phyloP scores from a whole-genome alignment of 257 asterid species.

The Jacaranda mimosifolia region DNA sequence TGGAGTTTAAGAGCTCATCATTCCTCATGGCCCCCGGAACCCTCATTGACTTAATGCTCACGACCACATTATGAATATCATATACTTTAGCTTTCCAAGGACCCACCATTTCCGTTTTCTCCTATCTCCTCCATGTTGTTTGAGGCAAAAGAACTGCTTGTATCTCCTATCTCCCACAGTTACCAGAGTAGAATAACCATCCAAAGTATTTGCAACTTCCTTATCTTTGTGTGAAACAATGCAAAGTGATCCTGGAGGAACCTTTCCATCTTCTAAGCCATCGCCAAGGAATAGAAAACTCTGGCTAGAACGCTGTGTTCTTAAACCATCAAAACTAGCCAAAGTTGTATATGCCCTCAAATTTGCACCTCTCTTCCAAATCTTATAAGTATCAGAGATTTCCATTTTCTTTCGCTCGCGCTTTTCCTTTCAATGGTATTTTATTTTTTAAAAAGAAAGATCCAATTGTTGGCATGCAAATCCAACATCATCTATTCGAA shows the following conservation, averaged over 20 bases:
- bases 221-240: conserved; percentile 68
- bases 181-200: conserved; percentile 69
- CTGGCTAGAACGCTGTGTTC: conserved; percentile 72
- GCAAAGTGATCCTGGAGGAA: too few relatives aligned
- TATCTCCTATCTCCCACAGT: conserved; percentile 67
- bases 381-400: conserved; percentile 77
- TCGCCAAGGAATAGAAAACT: conserved; percentile 76
- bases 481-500: too few relatives aligned
- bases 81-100: conserved; percentile 74
- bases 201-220: conserved; percentile 69
- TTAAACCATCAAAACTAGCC: conserved; percentile 77
- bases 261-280: conserved; percentile 72
- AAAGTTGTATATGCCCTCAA: conserved; percentile 75
- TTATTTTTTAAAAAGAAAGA: too few relatives aligned
- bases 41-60: conserved; percentile 73
- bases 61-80: conserved; percentile 79
- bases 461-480: too few relatives aligned
- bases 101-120: conserved; percentile 65
- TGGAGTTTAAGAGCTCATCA: conserved; percentile 68
- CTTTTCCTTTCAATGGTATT: too few relatives aligned
- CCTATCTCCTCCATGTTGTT: conserved; percentile 71
- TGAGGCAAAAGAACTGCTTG: conserved; percentile 76
- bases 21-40: conserved; percentile 73
- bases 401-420: too few relatives aligned
- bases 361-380: conserved; percentile 80